Evolutionary conservation across 2,329 filamentous ascomycete genomes (phyloP), one percentile per base, ranked within the genome.

Genomic region (Ampelomyces quisqualis): DNA sequence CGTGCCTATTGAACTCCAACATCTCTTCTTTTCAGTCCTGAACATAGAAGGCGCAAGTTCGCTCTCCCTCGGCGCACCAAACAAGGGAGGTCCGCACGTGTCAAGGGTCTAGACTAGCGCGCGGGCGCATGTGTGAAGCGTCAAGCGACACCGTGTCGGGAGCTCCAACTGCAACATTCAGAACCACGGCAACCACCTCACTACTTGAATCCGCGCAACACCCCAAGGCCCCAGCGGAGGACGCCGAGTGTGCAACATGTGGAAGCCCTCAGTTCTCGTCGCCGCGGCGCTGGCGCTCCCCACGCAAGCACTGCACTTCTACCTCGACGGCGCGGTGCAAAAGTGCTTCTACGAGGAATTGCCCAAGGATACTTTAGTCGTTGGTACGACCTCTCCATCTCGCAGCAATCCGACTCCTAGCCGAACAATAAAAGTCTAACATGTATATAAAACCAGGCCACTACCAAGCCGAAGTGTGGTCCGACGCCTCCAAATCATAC

Each of bases 261-360:
- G 65, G 65, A 63, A 49, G 38, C 52, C 60, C 28, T 73, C 87
- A 48, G 72, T 86, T 45, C 70, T 88, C 54, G 76, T 89, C 62
- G 77, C 85, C 47, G 75, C 90, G 70, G 71, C 73, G 56, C 65
- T 77, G 46, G 67, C 79, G 32, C 64, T 77, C 23, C 82, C 83
- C 45, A 82, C 86, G 49, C 86, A 90, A 67, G 90, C 90, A 41
- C 80, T 98, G 44, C 91, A 95, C 82, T 95, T 98, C 78, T 97
- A 87, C 77, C 84, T 97, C 70, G 90, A 97, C 68, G 88, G 86
- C 62, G 79, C 80, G 34, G 75, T 81, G 53, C 85, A 88, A 56
- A 96, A 94, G 75, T 98, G 93, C 74, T 98, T 98, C 82, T 95
- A 87, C 74, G 93, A 98, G 75, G 91, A 97, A 72, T 80, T 98